These are phyloP conservation scores for Chionographis japonica DNA, from an alignment of 106 monocot species.

Conservation along the genomic window DNA sequence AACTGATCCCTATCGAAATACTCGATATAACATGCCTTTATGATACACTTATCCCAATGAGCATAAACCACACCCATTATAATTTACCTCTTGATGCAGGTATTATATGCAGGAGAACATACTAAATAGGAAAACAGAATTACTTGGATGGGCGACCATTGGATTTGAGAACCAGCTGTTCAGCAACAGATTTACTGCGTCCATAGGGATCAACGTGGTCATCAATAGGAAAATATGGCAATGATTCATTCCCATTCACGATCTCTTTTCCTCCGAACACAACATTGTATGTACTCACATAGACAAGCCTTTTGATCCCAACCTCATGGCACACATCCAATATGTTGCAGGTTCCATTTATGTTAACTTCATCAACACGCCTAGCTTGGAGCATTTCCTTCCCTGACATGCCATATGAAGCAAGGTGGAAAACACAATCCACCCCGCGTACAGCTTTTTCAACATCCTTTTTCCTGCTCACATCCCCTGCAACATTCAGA, in stretches of 20 bases:
- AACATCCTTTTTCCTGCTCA: conserved; percentile 63
- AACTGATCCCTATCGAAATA: too few species aligned
- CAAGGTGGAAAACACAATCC: conserved; percentile 95
- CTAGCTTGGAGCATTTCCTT: conserved; percentile 91
- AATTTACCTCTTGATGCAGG: not conserved
- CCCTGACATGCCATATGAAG: conserved; percentile 97
- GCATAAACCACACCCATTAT: not conserved
- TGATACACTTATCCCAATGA: conserved; percentile 3
- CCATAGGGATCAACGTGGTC: conserved; percentile 94
- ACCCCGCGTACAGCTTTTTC: conserved; percentile 59
- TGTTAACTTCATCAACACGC: conserved; percentile 66
- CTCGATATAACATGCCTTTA: too few species aligned
- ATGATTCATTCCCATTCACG: conserved; percentile 78
- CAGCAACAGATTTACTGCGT: conserved; percentile 83
- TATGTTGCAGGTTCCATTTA: conserved; percentile 90
- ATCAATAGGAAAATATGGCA: conserved; percentile 82
- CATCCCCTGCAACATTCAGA: conserved; percentile 55
- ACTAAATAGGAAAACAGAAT: conserved; percentile 9
- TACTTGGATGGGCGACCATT: conserved; percentile 80
- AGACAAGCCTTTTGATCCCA: conserved; percentile 78
- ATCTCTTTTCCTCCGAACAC: conserved; percentile 97
- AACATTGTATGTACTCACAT: conserved; percentile 94
- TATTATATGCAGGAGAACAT: not conserved
- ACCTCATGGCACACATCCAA: conserved; percentile 78
- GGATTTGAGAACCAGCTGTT: conserved; percentile 88